Evolutionary conservation across 1,139 yeast genomes (phyloP), one percentile per base, ranked within the genome.

Genomic region (Scheffersomyces lignicola): DNA sequence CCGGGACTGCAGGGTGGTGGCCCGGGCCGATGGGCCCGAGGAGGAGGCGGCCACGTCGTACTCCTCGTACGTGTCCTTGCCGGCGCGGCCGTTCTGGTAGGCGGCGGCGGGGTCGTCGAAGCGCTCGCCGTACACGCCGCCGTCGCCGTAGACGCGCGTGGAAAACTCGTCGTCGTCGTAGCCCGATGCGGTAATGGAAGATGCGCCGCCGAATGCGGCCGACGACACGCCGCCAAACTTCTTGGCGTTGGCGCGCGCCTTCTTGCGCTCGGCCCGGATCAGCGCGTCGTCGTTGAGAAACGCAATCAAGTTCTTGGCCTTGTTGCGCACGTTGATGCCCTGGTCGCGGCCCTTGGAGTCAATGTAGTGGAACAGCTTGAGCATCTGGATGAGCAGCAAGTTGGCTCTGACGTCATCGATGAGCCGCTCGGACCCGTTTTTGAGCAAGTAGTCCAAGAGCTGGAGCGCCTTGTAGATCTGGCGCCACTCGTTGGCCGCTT

Each of bases 401-500:
- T 89, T 94, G 20, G 94, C 78, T 39, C 97, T 75, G 4, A 95
- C 90, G 47, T 92, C 97, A 62, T 92, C 98, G 40, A 94, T 94
- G 44, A 94, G 88, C 44, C 97, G 72, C 60, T 94, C 98, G 23
- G 92, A 79, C 1, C 98, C 99, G 55, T 92, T 86, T 57, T 88
- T 88, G 45, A 94, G 76, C 51, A 92, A 73, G 57, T 87, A 92
- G 52, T 92, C 99, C 57, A 92, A 74, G 54, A 92, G 72, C 58
- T 90, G 97, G 48, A 92, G 71, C 7, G 96, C 81, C 65, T 92
- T 92, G 68, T 92, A 92, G 44, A 92, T 90, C 59, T 92, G 99
- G 58, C 99, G 80, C 99, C 99, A 92, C 64, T 92, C 97, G 55
- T 82, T 84, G 35, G 97, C 96, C 5, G 94, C 78, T 62, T 94